Percentiles rank a stretch among this genome's conserved stretches.
Conservation (phyloP, 768 basidiomycete genomes). For the Lactarius akahatsu region DNA sequence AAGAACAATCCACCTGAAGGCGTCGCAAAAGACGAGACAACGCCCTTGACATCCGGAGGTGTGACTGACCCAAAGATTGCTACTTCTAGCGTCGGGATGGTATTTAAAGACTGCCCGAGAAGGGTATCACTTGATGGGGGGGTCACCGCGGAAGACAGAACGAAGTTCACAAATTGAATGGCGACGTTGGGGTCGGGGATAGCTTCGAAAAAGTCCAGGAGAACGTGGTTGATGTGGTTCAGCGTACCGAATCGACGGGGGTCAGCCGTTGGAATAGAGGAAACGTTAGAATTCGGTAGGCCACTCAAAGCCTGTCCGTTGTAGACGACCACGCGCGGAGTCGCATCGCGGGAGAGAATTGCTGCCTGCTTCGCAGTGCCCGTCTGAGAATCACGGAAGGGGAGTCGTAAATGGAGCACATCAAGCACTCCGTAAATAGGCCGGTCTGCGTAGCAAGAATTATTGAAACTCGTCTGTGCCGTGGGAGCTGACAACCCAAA, state of each 20-base stretch:
- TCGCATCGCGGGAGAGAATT: constrained; percentile 44
- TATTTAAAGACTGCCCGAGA: constrained; percentile 43
- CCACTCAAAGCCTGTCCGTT: constrained; percentile 51
- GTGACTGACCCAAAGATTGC: constrained; percentile 60
- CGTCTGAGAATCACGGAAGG: constrained; percentile 48
- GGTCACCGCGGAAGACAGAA: constrained; percentile 42
- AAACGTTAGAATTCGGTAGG: constrained; percentile 41
- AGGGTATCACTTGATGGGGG: constrained; percentile 45
- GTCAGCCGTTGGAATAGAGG: constrained; percentile 41
- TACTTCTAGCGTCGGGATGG: constrained; percentile 57
- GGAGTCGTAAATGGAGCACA: constrained; percentile 54
- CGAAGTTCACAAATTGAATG: constrained; percentile 48
- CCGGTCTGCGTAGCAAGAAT: constrained; percentile 53
- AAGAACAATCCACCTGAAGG: constrained; percentile 56
- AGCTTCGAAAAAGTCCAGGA: constrained; percentile 54
- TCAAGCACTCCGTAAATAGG: constrained; percentile 66
- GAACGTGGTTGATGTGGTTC: constrained; percentile 53
- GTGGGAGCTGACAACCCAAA: constrained; percentile 47
- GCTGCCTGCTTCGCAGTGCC: constrained; percentile 51
- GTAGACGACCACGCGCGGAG: constrained; percentile 52
- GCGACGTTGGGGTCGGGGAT: constrained; percentile 48
- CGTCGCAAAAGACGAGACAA: constrained; percentile 51
- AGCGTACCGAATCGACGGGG: constrained; percentile 58
- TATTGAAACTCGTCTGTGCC: constrained; percentile 42
- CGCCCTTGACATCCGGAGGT: constrained; percentile 48